Percentiles rank a stretch among this genome's conserved stretches.
phyloP scores from a whole-genome alignment of 225 moss, liverwort and hornwort genomes.

The Climacium dendroides region DNA sequence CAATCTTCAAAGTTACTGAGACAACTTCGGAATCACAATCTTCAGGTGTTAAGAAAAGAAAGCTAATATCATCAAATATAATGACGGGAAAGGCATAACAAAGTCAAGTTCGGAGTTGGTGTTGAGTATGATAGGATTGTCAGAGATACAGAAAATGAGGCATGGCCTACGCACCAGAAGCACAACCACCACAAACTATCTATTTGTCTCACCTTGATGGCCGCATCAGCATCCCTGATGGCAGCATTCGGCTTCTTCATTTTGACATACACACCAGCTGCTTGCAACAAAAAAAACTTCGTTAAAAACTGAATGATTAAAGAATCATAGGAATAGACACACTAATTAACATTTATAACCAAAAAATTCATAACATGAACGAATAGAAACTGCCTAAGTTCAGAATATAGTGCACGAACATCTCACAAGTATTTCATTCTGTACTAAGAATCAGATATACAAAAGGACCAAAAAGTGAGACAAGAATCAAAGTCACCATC shows the following conservation, averaged over 20 bases:
- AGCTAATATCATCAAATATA: neutral
- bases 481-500: neutral
- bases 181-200: neutral
- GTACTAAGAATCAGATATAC: neutral
- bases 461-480: neutral
- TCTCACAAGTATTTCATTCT: neutral
- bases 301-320: neutral
- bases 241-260: conserved; percentile 99
- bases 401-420: neutral
- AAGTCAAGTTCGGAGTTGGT: neutral
- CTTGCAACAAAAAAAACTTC: neutral
- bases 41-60: neutral
- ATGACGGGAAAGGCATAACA: neutral
- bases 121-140: neutral
- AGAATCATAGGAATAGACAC: neutral
- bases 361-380: neutral
- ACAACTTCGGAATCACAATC: neutral
- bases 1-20: neutral
- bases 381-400: neutral
- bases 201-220: conserved; percentile 50
- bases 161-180: neutral
- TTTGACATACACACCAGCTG: conserved; percentile 87
- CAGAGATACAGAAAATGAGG: neutral
- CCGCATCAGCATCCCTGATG: conserved; percentile 87
- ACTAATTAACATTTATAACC: neutral